Conservation (phyloP, 2,329 filamentous ascomycete genomes). For the Gyromitra esculenta region DNA sequence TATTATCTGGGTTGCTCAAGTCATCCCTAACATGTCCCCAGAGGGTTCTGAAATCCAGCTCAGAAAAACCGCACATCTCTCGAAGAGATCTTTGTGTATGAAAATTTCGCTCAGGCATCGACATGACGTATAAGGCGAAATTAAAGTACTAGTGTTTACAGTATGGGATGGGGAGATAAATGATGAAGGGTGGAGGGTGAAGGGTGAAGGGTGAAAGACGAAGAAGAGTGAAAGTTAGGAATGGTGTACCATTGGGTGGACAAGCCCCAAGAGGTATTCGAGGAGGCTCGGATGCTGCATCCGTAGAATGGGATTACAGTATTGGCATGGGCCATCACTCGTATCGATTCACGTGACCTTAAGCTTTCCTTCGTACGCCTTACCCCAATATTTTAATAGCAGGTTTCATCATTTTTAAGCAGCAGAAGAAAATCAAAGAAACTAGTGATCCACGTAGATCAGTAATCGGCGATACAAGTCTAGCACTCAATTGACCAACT, state of each 20-base stretch:
- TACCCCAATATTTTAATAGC: too few species aligned
- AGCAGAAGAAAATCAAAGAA: too few species aligned
- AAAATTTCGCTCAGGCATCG: neutral
- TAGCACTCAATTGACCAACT: too few species aligned
- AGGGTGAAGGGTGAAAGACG: neutral
- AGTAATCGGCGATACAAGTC: too few species aligned
- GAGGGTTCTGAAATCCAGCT: neutral
- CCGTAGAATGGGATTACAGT: neutral
- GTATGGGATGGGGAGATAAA: neutral
- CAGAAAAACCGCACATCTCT: slow-evolving; percentile 8
- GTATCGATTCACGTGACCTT: neutral
- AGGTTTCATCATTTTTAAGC: too few species aligned
- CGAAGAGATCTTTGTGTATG: neutral
- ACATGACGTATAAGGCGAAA: neutral
- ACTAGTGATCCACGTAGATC: too few species aligned
- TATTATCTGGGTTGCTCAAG: slow-evolving; percentile 11
- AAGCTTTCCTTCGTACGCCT: too few species aligned
- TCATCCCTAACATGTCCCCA: slow-evolving; percentile 13
- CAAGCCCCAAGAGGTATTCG: too few species aligned
- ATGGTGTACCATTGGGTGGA: too few species aligned
- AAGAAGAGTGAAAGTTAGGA: neutral
- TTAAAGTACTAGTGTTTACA: neutral
- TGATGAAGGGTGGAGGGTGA: neutral
- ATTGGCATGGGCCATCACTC: neutral
- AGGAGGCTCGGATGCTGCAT: too few species aligned